These are phyloP conservation scores for Eimeria sp. DNA, from an alignment of 169 alveolate genomes.

Conservation along the genomic window DNA sequence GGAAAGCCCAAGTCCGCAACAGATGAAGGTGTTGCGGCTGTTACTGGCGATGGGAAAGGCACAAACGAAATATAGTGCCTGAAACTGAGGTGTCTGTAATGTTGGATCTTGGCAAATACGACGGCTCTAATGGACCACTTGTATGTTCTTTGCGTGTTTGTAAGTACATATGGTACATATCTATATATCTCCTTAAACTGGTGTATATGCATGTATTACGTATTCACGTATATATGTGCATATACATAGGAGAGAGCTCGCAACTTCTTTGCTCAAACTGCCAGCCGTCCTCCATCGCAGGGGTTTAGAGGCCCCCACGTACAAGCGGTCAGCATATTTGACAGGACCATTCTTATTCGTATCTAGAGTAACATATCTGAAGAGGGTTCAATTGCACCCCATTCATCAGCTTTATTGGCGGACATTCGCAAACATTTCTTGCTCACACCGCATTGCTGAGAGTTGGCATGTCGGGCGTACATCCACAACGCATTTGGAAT, in stretches of 20 bases:
- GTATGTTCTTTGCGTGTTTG: neutral
- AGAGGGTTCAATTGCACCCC: neutral
- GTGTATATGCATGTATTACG: neutral
- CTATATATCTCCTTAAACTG: neutral
- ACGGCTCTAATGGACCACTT: neutral
- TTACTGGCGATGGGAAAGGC: conserved; percentile 6
- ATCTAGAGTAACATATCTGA: neutral
- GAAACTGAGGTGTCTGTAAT: neutral
- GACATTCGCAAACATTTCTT: neutral
- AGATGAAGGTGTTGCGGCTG: neutral
- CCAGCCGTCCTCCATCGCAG: neutral
- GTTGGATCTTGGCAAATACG: neutral
- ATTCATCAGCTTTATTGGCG: neutral
- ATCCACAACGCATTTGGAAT: neutral
- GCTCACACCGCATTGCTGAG: neutral
- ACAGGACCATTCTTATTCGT: neutral
- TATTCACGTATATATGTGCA: neutral
- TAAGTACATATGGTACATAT: neutral
- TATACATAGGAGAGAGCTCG: neutral
- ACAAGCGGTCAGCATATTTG: neutral
- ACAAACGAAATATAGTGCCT: neutral
- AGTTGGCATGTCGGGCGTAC: neutral
- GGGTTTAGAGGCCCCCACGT: neutral
- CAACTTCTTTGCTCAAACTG: neutral
- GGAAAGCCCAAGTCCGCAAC: neutral